A percentile compares a stretch with the other conserved stretches of the same genome.
Evolutionary conservation across 768 basidiomycete species (phyloP).

Genomic region (Boletus speciosus): DNA sequence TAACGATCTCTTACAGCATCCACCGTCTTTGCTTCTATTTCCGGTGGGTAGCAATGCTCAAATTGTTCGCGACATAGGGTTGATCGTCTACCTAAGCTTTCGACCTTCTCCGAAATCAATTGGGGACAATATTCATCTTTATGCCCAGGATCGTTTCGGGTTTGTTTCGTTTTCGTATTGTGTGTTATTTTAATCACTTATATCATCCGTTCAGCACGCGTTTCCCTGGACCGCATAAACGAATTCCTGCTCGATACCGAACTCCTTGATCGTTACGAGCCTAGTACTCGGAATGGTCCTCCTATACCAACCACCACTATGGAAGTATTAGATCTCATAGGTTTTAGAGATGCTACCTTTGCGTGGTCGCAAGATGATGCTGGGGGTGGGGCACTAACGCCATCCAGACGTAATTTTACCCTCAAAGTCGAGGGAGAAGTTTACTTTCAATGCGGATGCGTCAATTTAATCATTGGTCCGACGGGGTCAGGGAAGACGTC

Average conservation of each 20-base stretch:
- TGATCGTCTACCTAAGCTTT: not conserved
- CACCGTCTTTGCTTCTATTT: conserved; percentile 2
- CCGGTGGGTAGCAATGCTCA: not conserved
- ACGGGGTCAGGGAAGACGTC: conserved; percentile 3
- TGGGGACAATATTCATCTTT: not conserved
- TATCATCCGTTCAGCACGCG: not conserved
- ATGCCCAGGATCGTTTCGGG: not conserved
- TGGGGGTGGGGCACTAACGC: not conserved
- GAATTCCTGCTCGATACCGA: not conserved
- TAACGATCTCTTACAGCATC: not conserved
- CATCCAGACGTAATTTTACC: not conserved
- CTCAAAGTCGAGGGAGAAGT: not conserved
- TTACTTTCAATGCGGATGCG: not conserved
- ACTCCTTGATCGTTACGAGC: conserved; percentile 1
- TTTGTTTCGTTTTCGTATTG: not conserved
- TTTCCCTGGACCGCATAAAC: conserved; percentile 4
- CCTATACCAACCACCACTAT: not conserved
- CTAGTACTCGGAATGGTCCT: not conserved
- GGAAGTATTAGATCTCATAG: not conserved
- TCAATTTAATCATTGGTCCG: conserved; percentile 2
- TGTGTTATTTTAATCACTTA: too few species aligned
- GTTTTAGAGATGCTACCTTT: conserved; percentile 2
- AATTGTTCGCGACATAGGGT: too few species aligned
- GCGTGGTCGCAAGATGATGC: not conserved
- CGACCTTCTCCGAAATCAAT: not conserved